Conservation (phyloP, 2,329 filamentous ascomycete species). For the Fusarium pininemorale region DNA sequence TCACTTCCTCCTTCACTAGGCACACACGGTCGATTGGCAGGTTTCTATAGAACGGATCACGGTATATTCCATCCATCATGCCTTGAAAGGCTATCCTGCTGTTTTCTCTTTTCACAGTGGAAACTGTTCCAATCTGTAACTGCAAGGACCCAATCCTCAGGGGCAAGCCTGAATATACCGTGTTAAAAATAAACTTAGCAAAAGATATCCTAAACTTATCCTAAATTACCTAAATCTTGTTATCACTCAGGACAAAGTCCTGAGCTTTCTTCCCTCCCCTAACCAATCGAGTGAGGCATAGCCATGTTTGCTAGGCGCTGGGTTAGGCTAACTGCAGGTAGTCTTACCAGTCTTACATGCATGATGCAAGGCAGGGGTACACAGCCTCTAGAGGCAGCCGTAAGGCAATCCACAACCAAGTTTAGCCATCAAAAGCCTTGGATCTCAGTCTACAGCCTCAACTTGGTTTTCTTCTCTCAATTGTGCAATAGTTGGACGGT, state of each 20-base stretch:
- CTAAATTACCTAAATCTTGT: not conserved
- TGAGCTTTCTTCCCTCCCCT: not conserved
- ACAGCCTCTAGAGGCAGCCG: conserved; percentile 16
- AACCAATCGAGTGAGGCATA: too few relatives aligned
- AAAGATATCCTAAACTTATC: not conserved
- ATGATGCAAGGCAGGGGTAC: not conserved
- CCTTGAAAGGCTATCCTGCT: not conserved
- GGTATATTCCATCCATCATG: too few relatives aligned
- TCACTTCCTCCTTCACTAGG: not conserved
- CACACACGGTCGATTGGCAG: not conserved
- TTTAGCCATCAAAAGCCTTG: not conserved
- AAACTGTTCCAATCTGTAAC: not conserved
- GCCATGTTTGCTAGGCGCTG: too few relatives aligned
- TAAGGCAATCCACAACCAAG: not conserved
- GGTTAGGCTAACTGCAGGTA: not conserved
- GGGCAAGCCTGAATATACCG: not conserved
- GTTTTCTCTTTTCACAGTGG: not conserved
- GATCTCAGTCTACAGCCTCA: not conserved
- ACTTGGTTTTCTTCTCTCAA: too few relatives aligned
- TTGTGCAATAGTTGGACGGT: too few relatives aligned
- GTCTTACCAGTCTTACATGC: conserved; percentile 2
- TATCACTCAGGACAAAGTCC: not conserved
- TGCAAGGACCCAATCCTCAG: not conserved
- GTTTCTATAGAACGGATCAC: too few relatives aligned
- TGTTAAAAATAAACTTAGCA: not conserved